A percentile compares a stretch with the other conserved stretches of the same genome.
Conservation (phyloP, 768 basidiomycete genomes). For the Mrakia gelida region DNA sequence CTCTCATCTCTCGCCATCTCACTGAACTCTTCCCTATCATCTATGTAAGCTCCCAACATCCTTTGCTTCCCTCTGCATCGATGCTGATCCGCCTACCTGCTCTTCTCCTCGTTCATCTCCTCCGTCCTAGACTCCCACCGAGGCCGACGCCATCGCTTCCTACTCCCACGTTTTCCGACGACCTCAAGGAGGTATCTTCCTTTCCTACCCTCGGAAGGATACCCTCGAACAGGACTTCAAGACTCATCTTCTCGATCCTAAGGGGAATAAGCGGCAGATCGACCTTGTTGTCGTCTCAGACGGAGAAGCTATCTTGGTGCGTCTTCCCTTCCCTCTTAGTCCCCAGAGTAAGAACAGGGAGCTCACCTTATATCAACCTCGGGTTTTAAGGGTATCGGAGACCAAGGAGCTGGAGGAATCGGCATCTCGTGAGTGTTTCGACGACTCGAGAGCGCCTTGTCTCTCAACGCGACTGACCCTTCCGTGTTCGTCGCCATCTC, state of each 20-base stretch:
- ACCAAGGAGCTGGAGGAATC: constrained; percentile 41
- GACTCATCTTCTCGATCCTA: neutral
- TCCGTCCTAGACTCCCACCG: constrained; percentile 63
- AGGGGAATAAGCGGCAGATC: constrained; percentile 44
- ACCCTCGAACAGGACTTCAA: constrained; percentile 68
- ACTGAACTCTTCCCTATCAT: constrained; percentile 63
- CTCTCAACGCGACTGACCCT: neutral
- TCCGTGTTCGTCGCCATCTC: constrained; percentile 24
- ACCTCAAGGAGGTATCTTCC: constrained; percentile 62
- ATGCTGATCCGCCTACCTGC: no score
- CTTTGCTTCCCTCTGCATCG: no score
- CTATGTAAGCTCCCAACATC: constrained; percentile 45
- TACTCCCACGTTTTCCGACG: constrained; percentile 80
- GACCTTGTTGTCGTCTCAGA: constrained; percentile 80
- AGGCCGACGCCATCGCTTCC: constrained; percentile 56
- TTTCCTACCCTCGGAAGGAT: constrained; percentile 56
- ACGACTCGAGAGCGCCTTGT: neutral
- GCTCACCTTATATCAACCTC: neutral
- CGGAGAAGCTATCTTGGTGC: constrained; percentile 67
- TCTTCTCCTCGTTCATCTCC: constrained; percentile 44
- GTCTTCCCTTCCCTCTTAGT: neutral
- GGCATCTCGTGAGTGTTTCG: constrained; percentile 38
- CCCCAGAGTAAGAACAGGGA: neutral
- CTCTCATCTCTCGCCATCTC: constrained; percentile 57
- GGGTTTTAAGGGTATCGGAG: constrained; percentile 54